Base-by-base conservation (phyloP, 352 stramenopile genomes). In the Saprolegnia diclina region DNA sequence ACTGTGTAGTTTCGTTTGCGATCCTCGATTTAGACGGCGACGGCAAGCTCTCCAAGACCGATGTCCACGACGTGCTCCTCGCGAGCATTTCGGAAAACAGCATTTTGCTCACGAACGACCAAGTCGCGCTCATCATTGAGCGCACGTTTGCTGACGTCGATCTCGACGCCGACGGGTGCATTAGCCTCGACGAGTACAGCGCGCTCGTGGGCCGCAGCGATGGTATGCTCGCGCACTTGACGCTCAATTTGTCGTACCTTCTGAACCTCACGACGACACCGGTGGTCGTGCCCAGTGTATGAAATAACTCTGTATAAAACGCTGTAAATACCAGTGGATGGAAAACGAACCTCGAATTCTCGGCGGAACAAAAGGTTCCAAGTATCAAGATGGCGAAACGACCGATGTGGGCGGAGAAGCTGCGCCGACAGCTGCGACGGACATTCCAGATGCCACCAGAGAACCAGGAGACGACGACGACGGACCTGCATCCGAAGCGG, bases 151-250 rank as follows among this genome's bases (percentile, higher is more conserved):
- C 72, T 16, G 81, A 91, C 55, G 76, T 92, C 52, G 82, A 88
- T 50, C 50, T 80, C 22, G 81, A 90, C 67, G 73, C 77, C 26
- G 82, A 90, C 69, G 80, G 81, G 56, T 87, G 87, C 71, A 85
- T 92, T 61, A 88, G 79, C 75, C 88, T 86, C 63, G 80, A 91
- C 53, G 82, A 90, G 73, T 92, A 88, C 74, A 71, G 72, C 10
- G 71, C 79, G 52, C 76, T 92, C 57, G 84, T 74, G 5, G 75
- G 79, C 44, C 73, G 74, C 56, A 90, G 86, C 61, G 77, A 86
- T 65, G 78, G 88, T 61, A 92, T 89, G 82, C 76, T 91, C 61
- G 88, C 86, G 71, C 85, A 91, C 72, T 76, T 92, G 48, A 90
- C 82, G 38, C 85, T 92, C 77, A 92, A 91, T 72, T 79, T 92